phyloP scores from a whole-genome alignment of 441 rosid species.

The Euphorbia schlechtendalii region DNA sequence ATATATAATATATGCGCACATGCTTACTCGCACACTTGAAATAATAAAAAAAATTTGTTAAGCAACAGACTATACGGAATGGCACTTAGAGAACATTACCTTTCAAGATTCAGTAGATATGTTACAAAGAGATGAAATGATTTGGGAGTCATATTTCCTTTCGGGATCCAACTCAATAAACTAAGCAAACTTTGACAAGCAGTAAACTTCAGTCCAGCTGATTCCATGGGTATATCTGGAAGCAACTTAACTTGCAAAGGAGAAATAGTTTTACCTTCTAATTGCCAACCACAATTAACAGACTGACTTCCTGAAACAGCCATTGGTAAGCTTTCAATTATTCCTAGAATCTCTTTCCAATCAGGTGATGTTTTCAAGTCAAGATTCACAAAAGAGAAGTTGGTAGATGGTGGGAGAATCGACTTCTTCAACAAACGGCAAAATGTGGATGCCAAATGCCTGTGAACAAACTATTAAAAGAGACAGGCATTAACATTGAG shows the following conservation, averaged over 20 bases:
- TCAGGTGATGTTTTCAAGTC: constrained; percentile 41
- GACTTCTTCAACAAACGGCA: constrained; percentile 49
- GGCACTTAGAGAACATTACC: constrained; percentile 38
- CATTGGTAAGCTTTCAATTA: constrained; percentile 37
- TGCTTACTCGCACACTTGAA: constrained; percentile 6
- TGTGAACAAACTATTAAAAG: constrained; percentile 73
- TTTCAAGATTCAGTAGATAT: constrained; percentile 63
- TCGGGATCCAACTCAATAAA: constrained; percentile 70
- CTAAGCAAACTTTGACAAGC: constrained; percentile 57
- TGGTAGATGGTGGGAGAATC: constrained; percentile 27
- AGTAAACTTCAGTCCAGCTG: constrained; percentile 29
- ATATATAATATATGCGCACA: constrained; percentile 1
- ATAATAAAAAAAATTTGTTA: neutral
- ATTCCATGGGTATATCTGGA: constrained; percentile 30
- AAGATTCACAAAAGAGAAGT: constrained; percentile 27
- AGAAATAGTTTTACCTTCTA: constrained; percentile 20
- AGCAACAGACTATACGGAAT: neutral
- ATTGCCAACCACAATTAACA: constrained; percentile 7
- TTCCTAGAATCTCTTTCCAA: constrained; percentile 55
- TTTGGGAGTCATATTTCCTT: constrained; percentile 51
- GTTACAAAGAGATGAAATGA: constrained; percentile 50
- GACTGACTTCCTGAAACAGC: constrained; percentile 25
- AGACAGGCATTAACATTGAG: constrained; percentile 24
- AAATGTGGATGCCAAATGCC: constrained; percentile 65
- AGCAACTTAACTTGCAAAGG: constrained; percentile 23